phyloP scores from a whole-genome alignment of 192 early-diverging fungal species.

The Backusella morwellensis region DNA sequence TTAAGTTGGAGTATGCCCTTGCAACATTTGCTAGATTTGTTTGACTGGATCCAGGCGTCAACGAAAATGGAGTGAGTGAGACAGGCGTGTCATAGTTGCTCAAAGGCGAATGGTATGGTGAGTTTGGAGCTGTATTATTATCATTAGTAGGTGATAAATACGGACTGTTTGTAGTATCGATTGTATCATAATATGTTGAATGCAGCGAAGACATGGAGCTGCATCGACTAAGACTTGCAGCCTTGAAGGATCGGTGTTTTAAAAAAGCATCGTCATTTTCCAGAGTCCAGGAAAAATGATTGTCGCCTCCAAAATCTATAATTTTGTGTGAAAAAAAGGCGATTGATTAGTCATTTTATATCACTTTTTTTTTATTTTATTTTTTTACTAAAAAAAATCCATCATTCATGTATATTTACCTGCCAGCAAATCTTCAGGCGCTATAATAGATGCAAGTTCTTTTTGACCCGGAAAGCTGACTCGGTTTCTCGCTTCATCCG shows the following conservation, averaged over 20 bases:
- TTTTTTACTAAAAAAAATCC: background rate
- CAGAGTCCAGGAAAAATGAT: slow-evolving; percentile 30
- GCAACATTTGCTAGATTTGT: slow-evolving; percentile 8
- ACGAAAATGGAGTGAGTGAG: slow-evolving; percentile 8
- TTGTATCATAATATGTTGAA: slow-evolving; percentile 13
- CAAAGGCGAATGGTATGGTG: background rate
- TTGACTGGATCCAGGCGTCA: slow-evolving; percentile 10
- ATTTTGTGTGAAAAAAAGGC: background rate
- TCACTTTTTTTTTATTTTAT: background rate
- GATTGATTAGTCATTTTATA: background rate
- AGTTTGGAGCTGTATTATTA: background rate
- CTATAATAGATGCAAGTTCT: slow-evolving; percentile 27
- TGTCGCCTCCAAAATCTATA: slow-evolving; percentile 31
- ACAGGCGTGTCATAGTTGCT: slow-evolving; percentile 10
- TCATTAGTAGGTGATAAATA: background rate
- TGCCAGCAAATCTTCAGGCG: slow-evolving; percentile 22
- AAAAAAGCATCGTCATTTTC: slow-evolving; percentile 22
- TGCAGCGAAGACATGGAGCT: slow-evolving; percentile 1
- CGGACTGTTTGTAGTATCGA: background rate
- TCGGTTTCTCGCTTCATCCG: slow-evolving; percentile 34
- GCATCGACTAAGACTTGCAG: background rate
- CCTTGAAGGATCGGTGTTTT: background rate
- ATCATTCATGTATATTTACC: slow-evolving; percentile 22
- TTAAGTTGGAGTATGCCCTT: background rate
- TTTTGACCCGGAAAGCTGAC: slow-evolving; percentile 29